A percentile compares a stretch with the other conserved stretches of the same genome.
phyloP scores from a whole-genome alignment of 768 basidiomycete genomes.

The Pleurotus eryngii region DNA sequence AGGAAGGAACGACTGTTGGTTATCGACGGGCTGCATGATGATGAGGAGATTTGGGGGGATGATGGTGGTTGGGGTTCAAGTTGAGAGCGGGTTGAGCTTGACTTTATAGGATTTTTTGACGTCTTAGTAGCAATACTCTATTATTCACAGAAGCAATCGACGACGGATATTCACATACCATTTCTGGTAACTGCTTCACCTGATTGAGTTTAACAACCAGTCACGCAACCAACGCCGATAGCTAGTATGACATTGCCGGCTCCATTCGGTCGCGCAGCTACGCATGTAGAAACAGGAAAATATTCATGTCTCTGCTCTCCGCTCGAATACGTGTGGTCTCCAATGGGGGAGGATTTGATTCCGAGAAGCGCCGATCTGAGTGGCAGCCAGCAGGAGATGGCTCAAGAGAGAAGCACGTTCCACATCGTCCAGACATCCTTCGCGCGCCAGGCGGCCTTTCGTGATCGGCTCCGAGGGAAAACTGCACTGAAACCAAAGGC shows the following conservation, averaged over 20 bases:
- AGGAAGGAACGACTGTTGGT: constrained; percentile 30
- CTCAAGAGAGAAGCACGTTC: constrained; percentile 5
- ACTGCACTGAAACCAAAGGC: no score
- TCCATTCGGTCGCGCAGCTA: background rate
- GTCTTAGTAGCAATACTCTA: background rate
- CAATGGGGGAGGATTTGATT: background rate
- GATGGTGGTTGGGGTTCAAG: constrained; percentile 44
- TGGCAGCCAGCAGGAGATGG: background rate
- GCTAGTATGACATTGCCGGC: background rate
- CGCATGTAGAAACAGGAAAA: background rate
- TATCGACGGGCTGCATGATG: constrained; percentile 31
- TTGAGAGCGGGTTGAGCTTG: constrained; percentile 16
- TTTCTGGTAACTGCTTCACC: constrained; percentile 5
- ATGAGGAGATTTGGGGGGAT: constrained; percentile 20
- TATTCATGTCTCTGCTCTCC: background rate
- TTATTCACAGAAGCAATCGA: constrained; percentile 3
- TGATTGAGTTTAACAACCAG: background rate
- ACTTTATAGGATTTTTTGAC: constrained; percentile 27
- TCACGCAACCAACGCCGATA: background rate
- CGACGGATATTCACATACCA: constrained; percentile 4
- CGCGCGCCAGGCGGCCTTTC: background rate
- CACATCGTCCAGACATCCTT: background rate
- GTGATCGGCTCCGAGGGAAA: no score
- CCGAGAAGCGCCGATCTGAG: background rate
- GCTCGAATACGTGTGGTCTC: background rate